Evolutionary conservation across 345 rosid species (phyloP).

Genomic region (Isatis tinctoria): DNA sequence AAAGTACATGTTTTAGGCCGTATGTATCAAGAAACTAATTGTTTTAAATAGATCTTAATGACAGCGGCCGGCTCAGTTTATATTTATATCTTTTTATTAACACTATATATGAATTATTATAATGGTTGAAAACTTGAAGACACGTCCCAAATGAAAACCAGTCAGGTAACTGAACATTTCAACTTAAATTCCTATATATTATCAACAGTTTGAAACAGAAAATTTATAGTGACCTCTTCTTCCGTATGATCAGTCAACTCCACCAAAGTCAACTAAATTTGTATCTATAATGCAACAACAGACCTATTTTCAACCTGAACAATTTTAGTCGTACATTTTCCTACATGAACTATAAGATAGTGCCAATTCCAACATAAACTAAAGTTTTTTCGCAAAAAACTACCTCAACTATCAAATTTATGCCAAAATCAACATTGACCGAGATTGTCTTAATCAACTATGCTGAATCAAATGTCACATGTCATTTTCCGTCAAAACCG

Average conservation of each 20-base stretch:
- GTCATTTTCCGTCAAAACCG: no score
- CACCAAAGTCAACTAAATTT: conserved; percentile 21
- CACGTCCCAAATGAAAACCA: conserved; percentile 5
- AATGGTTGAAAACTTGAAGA: conserved; percentile 7
- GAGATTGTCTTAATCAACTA: no score
- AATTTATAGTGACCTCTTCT: conserved; percentile 1
- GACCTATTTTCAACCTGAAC: no score
- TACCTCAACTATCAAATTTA: no score
- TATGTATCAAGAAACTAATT: no score
- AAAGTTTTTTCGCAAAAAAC: no score
- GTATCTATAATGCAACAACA: not conserved
- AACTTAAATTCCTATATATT: not conserved
- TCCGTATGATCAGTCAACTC: not conserved
- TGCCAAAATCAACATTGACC: no score
- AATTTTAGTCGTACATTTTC: no score
- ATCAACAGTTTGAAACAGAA: conserved; percentile 23
- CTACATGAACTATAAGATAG: no score
- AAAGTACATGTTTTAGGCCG: not conserved
- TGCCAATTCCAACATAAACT: no score
- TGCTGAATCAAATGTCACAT: no score
- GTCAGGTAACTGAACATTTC: conserved; percentile 3
- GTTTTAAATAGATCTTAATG: no score
- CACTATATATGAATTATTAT: not conserved
- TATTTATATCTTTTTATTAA: not conserved
- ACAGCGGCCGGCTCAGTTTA: not conserved